These are phyloP conservation scores for Cyclotella sp. DNA, from an alignment of 108 stramenopile species.

Conservation along the genomic window DNA sequence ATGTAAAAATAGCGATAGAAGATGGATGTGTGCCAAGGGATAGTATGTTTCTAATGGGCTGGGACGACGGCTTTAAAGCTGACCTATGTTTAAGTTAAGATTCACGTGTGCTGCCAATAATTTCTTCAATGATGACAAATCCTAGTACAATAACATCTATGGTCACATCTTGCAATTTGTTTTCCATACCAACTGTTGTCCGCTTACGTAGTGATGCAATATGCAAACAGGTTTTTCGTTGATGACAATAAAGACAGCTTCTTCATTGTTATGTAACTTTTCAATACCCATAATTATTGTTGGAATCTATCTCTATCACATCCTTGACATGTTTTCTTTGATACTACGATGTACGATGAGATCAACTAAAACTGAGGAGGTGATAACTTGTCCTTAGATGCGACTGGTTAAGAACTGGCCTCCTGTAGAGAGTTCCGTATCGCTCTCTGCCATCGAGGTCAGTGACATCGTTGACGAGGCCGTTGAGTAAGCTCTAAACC, in stretches of 20 bases:
- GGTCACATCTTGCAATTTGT: too few species aligned
- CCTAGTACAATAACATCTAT: too few species aligned
- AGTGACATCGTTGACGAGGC: constrained; percentile 20
- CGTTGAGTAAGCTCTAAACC: constrained; percentile 8
- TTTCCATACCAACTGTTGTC: too few species aligned
- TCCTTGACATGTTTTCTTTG: background rate
- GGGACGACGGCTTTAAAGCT: background rate
- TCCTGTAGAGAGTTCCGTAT: background rate
- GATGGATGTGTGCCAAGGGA: background rate
- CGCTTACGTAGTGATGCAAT: too few species aligned
- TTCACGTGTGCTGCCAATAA: too few species aligned
- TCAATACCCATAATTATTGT: too few species aligned
- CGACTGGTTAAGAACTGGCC: constrained; percentile 1
- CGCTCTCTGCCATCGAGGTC: constrained; percentile 18
- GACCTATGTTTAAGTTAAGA: background rate
- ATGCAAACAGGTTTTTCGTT: too few species aligned
- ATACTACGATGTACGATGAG: background rate
- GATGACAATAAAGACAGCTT: too few species aligned
- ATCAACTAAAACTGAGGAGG: background rate
- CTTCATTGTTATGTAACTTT: too few species aligned
- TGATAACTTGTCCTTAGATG: background rate
- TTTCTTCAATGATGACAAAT: too few species aligned
- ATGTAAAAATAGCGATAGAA: background rate
- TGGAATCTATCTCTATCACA: background rate
- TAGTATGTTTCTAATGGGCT: background rate